phyloP scores from a whole-genome alignment of 78 protist species.

The Tieghemostelium lacteum region DNA sequence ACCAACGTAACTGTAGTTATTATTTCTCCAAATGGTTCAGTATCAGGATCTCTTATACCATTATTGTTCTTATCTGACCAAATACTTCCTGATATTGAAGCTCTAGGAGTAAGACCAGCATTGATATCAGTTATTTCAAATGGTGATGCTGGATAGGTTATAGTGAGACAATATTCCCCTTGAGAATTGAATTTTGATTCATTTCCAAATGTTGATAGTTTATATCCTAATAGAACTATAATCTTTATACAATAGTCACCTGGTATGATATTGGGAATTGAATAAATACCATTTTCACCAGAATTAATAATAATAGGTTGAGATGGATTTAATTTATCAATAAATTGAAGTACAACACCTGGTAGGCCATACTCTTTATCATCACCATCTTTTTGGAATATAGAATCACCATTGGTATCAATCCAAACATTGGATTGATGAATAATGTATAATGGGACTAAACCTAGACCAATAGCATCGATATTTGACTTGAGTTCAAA shows the following conservation, averaged over 20 bases:
- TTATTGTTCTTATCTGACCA: constrained; percentile 21
- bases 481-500: neutral
- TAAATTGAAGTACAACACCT: neutral
- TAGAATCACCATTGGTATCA: constrained; percentile 8
- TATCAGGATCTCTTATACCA: neutral
- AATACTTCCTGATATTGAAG: neutral
- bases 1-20: neutral
- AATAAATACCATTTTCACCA: neutral
- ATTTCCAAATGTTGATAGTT: neutral
- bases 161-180: constrained; percentile 5
- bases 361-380: neutral
- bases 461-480: neutral
- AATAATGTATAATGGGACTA: neutral
- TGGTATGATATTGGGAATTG: neutral
- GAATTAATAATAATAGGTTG: neutral
- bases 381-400: neutral
- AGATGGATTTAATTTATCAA: neutral
- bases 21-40: constrained; percentile 1
- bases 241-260: constrained; percentile 6
- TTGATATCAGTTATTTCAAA: neutral
- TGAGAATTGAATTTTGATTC: constrained; percentile 14
- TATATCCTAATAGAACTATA: neutral
- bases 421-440: constrained; percentile 24
- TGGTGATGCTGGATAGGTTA: constrained; percentile 4
- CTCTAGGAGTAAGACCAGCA: constrained; percentile 14